phyloP scores from a whole-genome alignment of 2,329 filamentous ascomycete genomes.

The Capronia epimyces region DNA sequence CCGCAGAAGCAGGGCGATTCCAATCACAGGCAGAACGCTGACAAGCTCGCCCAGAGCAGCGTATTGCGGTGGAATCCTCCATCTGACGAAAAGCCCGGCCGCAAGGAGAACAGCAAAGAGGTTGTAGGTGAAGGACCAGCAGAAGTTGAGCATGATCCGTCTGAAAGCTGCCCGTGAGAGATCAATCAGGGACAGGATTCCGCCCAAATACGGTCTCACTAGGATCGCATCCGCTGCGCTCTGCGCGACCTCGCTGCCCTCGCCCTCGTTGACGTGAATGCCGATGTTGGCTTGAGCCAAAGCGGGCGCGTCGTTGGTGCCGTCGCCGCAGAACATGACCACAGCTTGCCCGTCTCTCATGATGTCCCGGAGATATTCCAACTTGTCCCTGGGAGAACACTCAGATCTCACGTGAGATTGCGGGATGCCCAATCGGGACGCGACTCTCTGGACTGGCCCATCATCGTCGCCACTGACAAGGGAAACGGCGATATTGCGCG shows the following conservation, averaged over 20 bases:
- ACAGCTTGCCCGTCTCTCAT: slow-evolving; percentile 6
- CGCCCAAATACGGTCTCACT: slow-evolving; percentile 51
- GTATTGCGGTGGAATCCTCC: slow-evolving; percentile 57
- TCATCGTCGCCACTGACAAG: slow-evolving; percentile 55
- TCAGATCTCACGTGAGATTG: slow-evolving; percentile 40
- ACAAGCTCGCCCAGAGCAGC: slow-evolving; percentile 68
- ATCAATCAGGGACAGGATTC: slow-evolving; percentile 56
- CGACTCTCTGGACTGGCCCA: slow-evolving; percentile 46
- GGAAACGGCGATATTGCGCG: slow-evolving; percentile 47
- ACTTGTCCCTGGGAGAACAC: slow-evolving; percentile 51
- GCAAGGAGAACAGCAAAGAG: slow-evolving; percentile 61
- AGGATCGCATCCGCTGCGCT: slow-evolving; percentile 66
- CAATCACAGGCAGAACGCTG: slow-evolving; percentile 65
- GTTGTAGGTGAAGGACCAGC: slow-evolving; percentile 67
- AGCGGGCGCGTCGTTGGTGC: slow-evolving; percentile 71
- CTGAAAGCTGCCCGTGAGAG: slow-evolving; percentile 42
- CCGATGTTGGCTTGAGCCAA: slow-evolving; percentile 67
- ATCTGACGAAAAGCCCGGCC: slow-evolving; percentile 58
- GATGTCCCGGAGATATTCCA: slow-evolving; percentile 36
- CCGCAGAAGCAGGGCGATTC: slow-evolving; percentile 7
- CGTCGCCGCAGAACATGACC: slow-evolving; percentile 69
- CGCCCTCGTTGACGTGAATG: slow-evolving; percentile 59
- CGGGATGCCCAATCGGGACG: slow-evolving; percentile 40
- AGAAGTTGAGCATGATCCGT: slow-evolving; percentile 63
- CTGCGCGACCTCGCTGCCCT: slow-evolving; percentile 57